A percentile compares a stretch with the other conserved stretches of the same genome.
Conservation (phyloP, 345 rosid species). For the Sonneratia alba region DNA sequence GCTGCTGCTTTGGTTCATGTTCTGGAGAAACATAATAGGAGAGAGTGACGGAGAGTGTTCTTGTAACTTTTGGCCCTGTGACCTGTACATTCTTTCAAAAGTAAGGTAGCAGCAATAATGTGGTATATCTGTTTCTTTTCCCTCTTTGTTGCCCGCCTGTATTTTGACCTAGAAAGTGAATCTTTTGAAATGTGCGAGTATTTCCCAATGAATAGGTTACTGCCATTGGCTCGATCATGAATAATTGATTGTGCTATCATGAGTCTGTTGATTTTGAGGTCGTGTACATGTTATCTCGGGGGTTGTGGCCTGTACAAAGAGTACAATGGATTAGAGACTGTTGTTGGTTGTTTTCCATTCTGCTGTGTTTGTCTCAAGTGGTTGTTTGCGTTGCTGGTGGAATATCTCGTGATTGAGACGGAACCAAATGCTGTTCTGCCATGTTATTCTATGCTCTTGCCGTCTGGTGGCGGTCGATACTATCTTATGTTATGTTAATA, state of each 20-base stretch:
- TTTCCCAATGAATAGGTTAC: neutral
- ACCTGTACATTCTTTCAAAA: conserved; percentile 25
- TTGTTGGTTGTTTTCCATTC: neutral
- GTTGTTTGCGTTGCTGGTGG: neutral
- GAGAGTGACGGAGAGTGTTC: conserved; percentile 14
- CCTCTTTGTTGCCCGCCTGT: conserved; percentile 6
- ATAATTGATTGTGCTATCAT: too few species aligned
- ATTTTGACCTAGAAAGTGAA: conserved; percentile 9
- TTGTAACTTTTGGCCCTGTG: conserved; percentile 6
- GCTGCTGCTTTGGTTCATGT: conserved; percentile 21
- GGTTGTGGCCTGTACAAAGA: neutral
- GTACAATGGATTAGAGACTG: neutral
- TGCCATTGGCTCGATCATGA: too few species aligned
- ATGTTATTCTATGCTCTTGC: neutral
- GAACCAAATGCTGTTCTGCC: neutral
- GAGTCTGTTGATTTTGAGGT: too few species aligned
- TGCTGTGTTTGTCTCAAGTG: neutral
- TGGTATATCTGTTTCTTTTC: conserved; percentile 17
- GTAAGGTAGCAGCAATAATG: conserved; percentile 24
- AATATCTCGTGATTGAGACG: neutral
- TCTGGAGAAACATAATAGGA: conserved; percentile 17
- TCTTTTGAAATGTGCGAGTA: conserved; percentile 6
- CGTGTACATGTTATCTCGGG: too few species aligned
- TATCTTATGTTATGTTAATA: neutral
- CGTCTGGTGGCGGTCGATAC: neutral